Evolutionary conservation across 73 alveolate genomes (phyloP).

Genomic region (Stentor coeruleus): DNA sequence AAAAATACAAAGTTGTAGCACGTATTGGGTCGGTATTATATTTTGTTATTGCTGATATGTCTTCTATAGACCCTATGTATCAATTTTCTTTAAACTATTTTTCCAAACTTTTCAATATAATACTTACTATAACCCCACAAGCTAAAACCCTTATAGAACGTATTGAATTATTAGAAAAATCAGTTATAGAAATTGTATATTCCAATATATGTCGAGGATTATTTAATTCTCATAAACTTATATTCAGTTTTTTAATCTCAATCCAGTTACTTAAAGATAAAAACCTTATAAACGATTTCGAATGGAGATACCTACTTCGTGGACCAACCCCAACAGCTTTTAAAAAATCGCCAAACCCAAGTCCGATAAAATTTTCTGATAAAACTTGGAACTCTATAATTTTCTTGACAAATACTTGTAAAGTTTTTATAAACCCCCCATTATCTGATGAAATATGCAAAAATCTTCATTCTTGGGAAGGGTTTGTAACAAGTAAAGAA

Average conservation of each 20-base stretch:
- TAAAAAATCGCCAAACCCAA: neutral
- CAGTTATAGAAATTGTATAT: slow-evolving; percentile 80
- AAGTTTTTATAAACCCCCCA: neutral
- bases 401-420: neutral
- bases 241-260: slow-evolving; percentile 86
- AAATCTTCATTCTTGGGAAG: neutral
- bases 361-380: slow-evolving; percentile 13
- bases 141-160: slow-evolving; percentile 63
- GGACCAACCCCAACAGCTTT: slow-evolving; percentile 56
- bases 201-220: slow-evolving; percentile 94
- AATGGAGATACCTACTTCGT: slow-evolving; percentile 89
- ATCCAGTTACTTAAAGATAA: slow-evolving; percentile 63
- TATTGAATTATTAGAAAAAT: slow-evolving; percentile 66
- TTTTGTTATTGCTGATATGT: slow-evolving; percentile 91
- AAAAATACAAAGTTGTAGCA: slow-evolving; percentile 78
- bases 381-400: neutral
- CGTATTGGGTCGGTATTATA: slow-evolving; percentile 84
- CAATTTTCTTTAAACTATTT: slow-evolving; percentile 87
- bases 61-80: slow-evolving; percentile 96
- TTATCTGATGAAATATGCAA: neutral
- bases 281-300: slow-evolving; percentile 64
- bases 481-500: neutral
- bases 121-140: slow-evolving; percentile 65
- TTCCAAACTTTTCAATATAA: slow-evolving; percentile 71
- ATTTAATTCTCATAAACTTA: slow-evolving; percentile 87